These are phyloP conservation scores for Globisporangium barbulae DNA, from an alignment of 352 stramenopile genomes.

Conservation along the genomic window DNA sequence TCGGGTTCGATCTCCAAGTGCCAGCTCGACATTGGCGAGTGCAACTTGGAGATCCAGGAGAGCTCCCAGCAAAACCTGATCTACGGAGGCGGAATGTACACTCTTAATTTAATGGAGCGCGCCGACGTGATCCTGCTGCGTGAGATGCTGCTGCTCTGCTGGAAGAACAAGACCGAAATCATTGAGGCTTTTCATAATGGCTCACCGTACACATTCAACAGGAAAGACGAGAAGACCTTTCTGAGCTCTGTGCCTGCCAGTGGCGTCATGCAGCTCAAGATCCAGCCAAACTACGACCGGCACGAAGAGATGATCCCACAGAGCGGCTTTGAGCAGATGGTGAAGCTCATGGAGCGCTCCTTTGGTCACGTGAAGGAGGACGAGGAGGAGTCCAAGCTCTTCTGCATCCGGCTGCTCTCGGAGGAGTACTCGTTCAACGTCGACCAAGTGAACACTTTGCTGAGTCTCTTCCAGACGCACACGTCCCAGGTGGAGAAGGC, in stretches of 20 bases:
- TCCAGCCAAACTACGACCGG: slow-evolving; percentile 60
- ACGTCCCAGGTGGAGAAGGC: slow-evolving; percentile 73
- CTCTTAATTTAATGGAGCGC: slow-evolving; percentile 46
- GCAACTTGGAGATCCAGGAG: slow-evolving; percentile 64
- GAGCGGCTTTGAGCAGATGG: slow-evolving; percentile 35
- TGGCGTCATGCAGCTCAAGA: slow-evolving; percentile 49
- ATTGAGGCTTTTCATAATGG: slow-evolving; percentile 49
- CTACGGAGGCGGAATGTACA: slow-evolving; percentile 48
- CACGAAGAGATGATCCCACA: slow-evolving; percentile 47
- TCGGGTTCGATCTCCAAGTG: slow-evolving; percentile 46
- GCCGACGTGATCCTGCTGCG: slow-evolving; percentile 49
- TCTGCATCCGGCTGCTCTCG: slow-evolving; percentile 57
- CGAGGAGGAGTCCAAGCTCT: slow-evolving; percentile 55
- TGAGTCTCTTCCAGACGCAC: slow-evolving; percentile 57
- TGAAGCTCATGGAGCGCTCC: slow-evolving; percentile 38
- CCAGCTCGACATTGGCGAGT: slow-evolving; percentile 59
- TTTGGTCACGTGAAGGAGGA: slow-evolving; percentile 44
- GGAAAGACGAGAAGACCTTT: slow-evolving; percentile 56
- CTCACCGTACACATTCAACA: slow-evolving; percentile 39
- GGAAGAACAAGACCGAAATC: slow-evolving; percentile 57
- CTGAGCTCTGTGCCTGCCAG: slow-evolving; percentile 33
- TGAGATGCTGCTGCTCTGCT: slow-evolving; percentile 52
- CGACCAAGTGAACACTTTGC: slow-evolving; percentile 48
- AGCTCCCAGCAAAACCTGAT: slow-evolving; percentile 38
- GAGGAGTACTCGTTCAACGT: slow-evolving; percentile 63